These are phyloP conservation scores for Viridothelium virens DNA, from an alignment of 495 filamentous ascomycete species.

Conservation along the genomic window DNA sequence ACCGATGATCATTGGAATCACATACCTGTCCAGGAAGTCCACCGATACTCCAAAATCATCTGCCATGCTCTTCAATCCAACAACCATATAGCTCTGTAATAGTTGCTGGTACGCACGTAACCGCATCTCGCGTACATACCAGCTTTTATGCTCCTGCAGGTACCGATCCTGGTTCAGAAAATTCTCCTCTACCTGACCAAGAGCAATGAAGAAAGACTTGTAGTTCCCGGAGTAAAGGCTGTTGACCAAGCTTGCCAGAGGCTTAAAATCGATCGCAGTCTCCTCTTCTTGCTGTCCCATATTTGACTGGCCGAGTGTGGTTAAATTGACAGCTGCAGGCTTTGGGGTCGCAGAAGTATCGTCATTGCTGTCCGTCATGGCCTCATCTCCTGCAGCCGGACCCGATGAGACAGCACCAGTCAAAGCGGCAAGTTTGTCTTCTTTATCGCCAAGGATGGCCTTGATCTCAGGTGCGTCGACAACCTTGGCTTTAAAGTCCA, in stretches of 20 bases:
- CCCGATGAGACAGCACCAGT: slow-evolving; percentile 69
- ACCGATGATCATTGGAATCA: slow-evolving; percentile 16
- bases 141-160: slow-evolving; percentile 83
- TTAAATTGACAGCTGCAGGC: slow-evolving; percentile 71
- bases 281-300: slow-evolving; percentile 66
- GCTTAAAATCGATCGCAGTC: slow-evolving; percentile 64
- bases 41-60: slow-evolving; percentile 91
- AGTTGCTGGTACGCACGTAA: slow-evolving; percentile 91
- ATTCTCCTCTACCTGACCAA: slow-evolving; percentile 85
- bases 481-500: slow-evolving; percentile 98
- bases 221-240: slow-evolving; percentile 91
- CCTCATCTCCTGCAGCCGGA: slow-evolving; percentile 66
- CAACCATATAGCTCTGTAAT: slow-evolving; percentile 95
- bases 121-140: slow-evolving; percentile 98
- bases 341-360: slow-evolving; percentile 47
- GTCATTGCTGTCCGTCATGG: slow-evolving; percentile 59
- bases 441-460: slow-evolving; percentile 82
- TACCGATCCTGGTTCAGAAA: slow-evolving; percentile 93
- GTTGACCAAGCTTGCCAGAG: slow-evolving; percentile 80
- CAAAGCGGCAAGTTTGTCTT: slow-evolving; percentile 75
- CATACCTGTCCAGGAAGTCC: slow-evolving; percentile 87
- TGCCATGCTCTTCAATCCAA: slow-evolving; percentile 91
- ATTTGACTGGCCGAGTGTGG: slow-evolving; percentile 56
- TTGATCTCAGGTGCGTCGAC: slow-evolving; percentile 97
- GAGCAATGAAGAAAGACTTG: slow-evolving; percentile 80